A percentile compares a stretch with the other conserved stretches of the same genome.
These are phyloP conservation scores for Botryotinia calthae DNA, from an alignment of 2,329 filamentous ascomycete genomes.

Conservation along the genomic window DNA sequence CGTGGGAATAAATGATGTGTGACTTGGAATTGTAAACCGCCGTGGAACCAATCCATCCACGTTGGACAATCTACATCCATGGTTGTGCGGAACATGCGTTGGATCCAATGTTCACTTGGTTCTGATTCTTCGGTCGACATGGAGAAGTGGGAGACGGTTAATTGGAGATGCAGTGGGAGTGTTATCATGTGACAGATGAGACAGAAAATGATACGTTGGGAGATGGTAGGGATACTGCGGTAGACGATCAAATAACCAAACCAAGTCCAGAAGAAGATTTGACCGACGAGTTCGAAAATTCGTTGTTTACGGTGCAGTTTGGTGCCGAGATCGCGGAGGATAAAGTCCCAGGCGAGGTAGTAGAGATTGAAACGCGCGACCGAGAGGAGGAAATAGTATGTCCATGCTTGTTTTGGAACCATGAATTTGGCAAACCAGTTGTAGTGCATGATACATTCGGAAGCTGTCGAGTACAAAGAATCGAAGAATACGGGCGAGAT, in stretches of 20 bases:
- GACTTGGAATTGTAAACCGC: slow-evolving; percentile 84
- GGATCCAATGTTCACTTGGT: slow-evolving; percentile 79
- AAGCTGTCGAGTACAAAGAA: slow-evolving; percentile 75
- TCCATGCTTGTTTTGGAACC: slow-evolving; percentile 74
- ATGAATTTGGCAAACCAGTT: slow-evolving; percentile 70
- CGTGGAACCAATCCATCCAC: slow-evolving; percentile 88
- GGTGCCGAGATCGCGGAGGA: slow-evolving; percentile 67
- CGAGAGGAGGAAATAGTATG: slow-evolving; percentile 78
- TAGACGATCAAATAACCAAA: slow-evolving; percentile 81
- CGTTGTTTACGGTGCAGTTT: slow-evolving; percentile 77
- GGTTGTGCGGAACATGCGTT: slow-evolving; percentile 87
- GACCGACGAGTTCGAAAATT: slow-evolving; percentile 73
- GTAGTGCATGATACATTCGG: slow-evolving; percentile 75
- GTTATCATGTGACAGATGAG: slow-evolving; percentile 78
- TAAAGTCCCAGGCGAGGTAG: slow-evolving; percentile 73
- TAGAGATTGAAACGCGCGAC: slow-evolving; percentile 89
- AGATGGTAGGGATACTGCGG: slow-evolving; percentile 64
- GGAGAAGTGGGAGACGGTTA: slow-evolving; percentile 87
- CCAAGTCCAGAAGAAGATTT: slow-evolving; percentile 81
- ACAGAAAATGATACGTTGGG: slow-evolving; percentile 69
- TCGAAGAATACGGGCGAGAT: slow-evolving; percentile 78
- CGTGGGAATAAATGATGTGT: slow-evolving; percentile 84
- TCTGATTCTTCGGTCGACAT: slow-evolving; percentile 90
- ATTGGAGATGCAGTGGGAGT: slow-evolving; percentile 81
- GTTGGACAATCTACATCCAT: slow-evolving; percentile 89